phyloP scores from a whole-genome alignment of 805 yeast species.

The Tetrapisispora fleetii region DNA sequence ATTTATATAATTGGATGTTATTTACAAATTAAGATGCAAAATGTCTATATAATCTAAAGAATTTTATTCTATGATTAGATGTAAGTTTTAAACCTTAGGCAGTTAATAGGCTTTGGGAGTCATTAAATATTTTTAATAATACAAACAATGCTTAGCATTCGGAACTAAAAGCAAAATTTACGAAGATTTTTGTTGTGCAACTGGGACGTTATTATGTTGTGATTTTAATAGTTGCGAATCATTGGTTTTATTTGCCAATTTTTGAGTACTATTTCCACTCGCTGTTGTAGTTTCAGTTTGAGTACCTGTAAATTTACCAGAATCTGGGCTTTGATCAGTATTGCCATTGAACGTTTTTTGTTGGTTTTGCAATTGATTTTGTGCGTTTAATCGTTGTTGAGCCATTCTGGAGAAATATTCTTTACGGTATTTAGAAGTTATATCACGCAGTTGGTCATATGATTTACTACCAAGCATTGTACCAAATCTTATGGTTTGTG shows the following conservation, averaged over 20 bases:
- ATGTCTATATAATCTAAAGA: constrained; percentile 1
- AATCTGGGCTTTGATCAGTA: neutral
- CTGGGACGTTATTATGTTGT: constrained; percentile 2
- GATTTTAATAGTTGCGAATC: neutral
- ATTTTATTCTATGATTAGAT: neutral
- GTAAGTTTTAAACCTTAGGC: neutral
- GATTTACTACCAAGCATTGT: constrained; percentile 84
- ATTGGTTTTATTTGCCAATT: neutral
- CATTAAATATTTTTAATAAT: constrained; percentile 3
- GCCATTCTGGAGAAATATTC: constrained; percentile 35
- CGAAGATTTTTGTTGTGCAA: constrained; percentile 4
- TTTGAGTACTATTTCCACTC: neutral
- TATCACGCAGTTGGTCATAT: constrained; percentile 67
- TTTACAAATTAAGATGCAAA: constrained; percentile 2
- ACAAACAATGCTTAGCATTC: constrained; percentile 3
- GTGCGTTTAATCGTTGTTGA: constrained; percentile 23
- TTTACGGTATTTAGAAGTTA: constrained; percentile 56
- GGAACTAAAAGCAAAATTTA: neutral
- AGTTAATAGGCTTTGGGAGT: neutral
- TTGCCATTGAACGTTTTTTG: constrained; percentile 4
- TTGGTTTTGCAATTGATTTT: constrained; percentile 13
- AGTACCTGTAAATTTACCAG: neutral
- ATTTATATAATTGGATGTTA: neutral
- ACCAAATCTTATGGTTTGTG: constrained; percentile 86
- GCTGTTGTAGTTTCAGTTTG: neutral